Evolutionary conservation across 805 yeast species (phyloP).

Genomic region (Alloascoidea hylecoeti): DNA sequence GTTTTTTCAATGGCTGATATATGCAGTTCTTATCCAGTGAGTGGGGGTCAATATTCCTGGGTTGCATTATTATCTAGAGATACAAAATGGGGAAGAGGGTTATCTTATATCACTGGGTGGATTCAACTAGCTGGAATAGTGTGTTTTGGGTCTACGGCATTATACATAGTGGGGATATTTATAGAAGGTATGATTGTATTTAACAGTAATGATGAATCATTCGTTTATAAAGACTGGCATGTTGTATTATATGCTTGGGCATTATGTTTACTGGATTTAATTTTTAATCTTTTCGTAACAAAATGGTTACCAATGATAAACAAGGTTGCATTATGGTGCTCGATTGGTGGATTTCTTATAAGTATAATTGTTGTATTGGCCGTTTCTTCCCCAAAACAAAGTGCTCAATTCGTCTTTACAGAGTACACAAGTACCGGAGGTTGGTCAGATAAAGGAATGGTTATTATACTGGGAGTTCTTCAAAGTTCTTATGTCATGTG

Average conservation of each 20-base stretch:
- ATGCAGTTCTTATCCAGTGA: no score
- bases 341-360: background rate
- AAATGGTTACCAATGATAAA: conserved; percentile 1
- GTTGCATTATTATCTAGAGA: conserved; percentile 13
- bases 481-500: conserved; percentile 1
- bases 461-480: conserved; percentile 1
- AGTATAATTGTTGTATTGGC: conserved; percentile 2
- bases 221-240: conserved; percentile 7
- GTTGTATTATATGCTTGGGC: conserved; percentile 4
- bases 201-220: conserved; percentile 8
- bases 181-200: conserved; percentile 10
- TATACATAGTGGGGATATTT: conserved; percentile 8
- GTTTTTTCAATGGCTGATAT: no score
- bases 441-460: conserved; percentile 9
- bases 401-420: conserved; percentile 9
- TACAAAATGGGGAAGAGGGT: conserved; percentile 9
- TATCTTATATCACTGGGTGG: conserved; percentile 14
- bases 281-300: conserved; percentile 1
- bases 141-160: conserved; percentile 1
- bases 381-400: conserved; percentile 4
- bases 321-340: background rate
- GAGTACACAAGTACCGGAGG: conserved; percentile 6
- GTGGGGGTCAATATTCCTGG: conserved; percentile 11
- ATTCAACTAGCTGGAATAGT: conserved; percentile 9
- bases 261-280: background rate